Base-by-base conservation (phyloP, 2,329 filamentous ascomycete species). In the Phyllosticta ampelicida region DNA sequence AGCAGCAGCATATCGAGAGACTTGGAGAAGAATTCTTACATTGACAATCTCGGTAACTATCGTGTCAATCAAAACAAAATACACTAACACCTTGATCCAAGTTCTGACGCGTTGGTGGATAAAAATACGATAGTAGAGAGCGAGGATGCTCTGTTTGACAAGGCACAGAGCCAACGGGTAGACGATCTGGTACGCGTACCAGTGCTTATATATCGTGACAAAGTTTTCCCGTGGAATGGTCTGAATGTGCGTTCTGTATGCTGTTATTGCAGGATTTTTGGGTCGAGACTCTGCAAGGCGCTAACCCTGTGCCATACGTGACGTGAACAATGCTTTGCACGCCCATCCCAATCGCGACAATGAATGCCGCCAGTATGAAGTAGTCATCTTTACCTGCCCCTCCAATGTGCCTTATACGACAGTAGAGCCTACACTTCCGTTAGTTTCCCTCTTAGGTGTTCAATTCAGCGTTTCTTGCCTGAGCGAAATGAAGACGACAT, bases 101-200 rank as follows among this genome's bases (percentile, higher is more conserved):
- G 44, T 59, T 20, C 61, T 59, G 21, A 65, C 60, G 3, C 48
- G 56, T 5, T 56, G 64, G 28, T 64, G 60, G 3, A 51, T 59
- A 53, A 65, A 65, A 23, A 65, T 63, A 13, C 62, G 62, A 18
- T 64, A 44, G 60, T 67, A 66, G 10, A 65, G 60, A 9, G 64
- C 63, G n/a, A 67, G 60, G 36, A 66, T 64, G 23, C 63, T 65
- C 2, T 61, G 61, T 49, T 65, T 66, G 51, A 64, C 61, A 53
- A 65, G 63, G n/a, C 63, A 60, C 20, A 67, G 48, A 13, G 64
- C 61, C 56, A 61, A 63, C 19, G 65, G 64, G 26, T 66, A 66
- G 6, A 66, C 55, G 20, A 66, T 26, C 58, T 67, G 65, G 56
- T 66, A 67, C 9, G 64, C 63, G 54, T 66, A 67, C 63, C 63